Evolutionary conservation across 2,329 filamentous ascomycete species (phyloP).

Genomic region (Dactylellina leptospora): DNA sequence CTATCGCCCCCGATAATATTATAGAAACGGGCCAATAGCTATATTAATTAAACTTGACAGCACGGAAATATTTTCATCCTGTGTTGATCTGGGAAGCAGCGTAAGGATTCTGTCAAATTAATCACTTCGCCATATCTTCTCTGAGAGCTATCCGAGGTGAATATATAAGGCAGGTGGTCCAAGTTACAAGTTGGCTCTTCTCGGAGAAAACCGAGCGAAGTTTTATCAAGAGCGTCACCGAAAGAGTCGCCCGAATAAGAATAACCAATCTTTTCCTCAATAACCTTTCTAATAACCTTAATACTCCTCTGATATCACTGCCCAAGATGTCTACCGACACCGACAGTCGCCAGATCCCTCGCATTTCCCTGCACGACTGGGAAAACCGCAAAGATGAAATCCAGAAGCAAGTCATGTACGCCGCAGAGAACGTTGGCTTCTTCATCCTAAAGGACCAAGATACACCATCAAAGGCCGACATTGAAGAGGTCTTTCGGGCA

Average conservation of each 20-base stretch:
- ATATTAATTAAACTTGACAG: conserved; percentile 11
- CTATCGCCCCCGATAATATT: conserved; percentile 24
- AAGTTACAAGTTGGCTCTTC: neutral
- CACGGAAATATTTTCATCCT: conserved; percentile 33
- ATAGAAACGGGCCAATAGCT: conserved; percentile 3
- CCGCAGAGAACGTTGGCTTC: conserved; percentile 70
- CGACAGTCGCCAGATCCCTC: conserved; percentile 60
- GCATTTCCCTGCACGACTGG: conserved; percentile 68
- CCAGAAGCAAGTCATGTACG: conserved; percentile 65
- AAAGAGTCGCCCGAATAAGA: too few relatives aligned
- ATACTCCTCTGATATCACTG: conserved; percentile 5
- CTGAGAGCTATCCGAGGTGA: neutral
- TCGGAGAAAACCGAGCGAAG: conserved; percentile 34
- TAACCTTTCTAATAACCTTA: too few relatives aligned
- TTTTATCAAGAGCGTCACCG: conserved; percentile 8
- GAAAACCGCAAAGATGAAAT: conserved; percentile 66
- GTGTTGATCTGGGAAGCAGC: conserved; percentile 11
- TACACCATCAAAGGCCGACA: conserved; percentile 63
- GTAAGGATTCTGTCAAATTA: conserved; percentile 1
- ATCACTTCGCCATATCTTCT: conserved; percentile 13
- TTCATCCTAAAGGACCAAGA: conserved; percentile 69
- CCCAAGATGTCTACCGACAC: conserved; percentile 25
- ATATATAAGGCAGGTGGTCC: conserved; percentile 36
- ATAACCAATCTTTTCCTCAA: conserved; percentile 1
- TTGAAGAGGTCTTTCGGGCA: conserved; percentile 60